Conservation (phyloP, 192 early-diverging fungal species). For the Phycomyces nitens region DNA sequence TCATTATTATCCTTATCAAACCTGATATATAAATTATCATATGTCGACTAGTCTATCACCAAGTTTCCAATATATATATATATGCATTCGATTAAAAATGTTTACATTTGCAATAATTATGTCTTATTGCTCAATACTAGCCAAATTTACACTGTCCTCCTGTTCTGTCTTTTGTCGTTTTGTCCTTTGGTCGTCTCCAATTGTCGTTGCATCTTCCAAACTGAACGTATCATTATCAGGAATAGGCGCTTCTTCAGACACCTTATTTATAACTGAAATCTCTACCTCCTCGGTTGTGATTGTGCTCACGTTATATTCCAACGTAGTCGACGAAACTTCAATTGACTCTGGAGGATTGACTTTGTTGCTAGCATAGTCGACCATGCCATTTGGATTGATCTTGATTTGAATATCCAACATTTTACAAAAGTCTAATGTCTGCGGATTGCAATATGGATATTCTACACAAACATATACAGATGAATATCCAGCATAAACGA, state of each 20-base stretch:
- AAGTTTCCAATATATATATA: no score
- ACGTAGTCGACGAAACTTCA: no score
- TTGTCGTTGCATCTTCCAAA: background rate
- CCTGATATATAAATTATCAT: no score
- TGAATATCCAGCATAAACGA: constrained; percentile 14
- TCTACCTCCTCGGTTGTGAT: background rate
- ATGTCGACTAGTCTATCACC: no score
- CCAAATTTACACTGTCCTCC: no score
- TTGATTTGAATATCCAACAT: constrained; percentile 67
- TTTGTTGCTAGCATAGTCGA: background rate
- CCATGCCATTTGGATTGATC: constrained; percentile 47
- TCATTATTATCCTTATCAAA: no score
- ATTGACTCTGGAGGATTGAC: background rate
- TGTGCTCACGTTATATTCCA: no score
- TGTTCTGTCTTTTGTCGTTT: background rate
- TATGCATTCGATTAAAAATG: no score
- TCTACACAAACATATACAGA: constrained; percentile 26
- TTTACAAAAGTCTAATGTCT: constrained; percentile 74
- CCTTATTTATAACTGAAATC: background rate
- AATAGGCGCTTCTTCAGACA: background rate
- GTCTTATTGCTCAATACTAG: no score
- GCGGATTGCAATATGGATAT: constrained; percentile 70
- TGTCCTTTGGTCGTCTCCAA: background rate
- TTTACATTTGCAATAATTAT: no score
- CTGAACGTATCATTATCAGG: background rate